Evolutionary conservation across 441 rosid genomes (phyloP).

Genomic region (Adansonia madagascariensis): DNA sequence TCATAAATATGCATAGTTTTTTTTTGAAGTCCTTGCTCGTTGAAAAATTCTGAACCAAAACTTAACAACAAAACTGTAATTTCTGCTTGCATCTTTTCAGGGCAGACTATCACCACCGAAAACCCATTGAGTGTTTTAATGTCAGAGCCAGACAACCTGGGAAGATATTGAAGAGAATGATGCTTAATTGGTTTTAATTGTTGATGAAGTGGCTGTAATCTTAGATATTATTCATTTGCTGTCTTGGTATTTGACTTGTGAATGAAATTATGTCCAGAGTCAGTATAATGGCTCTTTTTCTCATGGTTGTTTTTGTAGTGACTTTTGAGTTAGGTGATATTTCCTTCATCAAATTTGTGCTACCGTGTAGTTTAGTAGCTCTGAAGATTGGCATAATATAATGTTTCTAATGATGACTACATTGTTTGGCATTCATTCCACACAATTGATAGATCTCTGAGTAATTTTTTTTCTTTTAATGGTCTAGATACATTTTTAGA

Average conservation of each 20-base stretch:
- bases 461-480: slow-evolving; percentile 14
- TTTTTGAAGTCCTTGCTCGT: neutral
- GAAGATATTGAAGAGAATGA: slow-evolving; percentile 13
- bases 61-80: neutral
- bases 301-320: neutral
- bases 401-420: neutral
- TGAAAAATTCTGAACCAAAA: neutral
- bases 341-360: neutral
- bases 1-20: slow-evolving; percentile 10
- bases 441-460: slow-evolving; percentile 6
- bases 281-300: neutral
- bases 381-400: neutral
- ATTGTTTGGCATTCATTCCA: neutral
- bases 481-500: slow-evolving; percentile 91
- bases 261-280: neutral
- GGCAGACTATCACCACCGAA: neutral
- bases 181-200: neutral
- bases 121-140: neutral
- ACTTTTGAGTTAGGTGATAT: neutral
- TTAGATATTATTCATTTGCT: slow-evolving; percentile 10
- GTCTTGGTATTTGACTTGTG: neutral
- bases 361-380: neutral
- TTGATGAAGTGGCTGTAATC: neutral
- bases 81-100: neutral
- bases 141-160: neutral